Evolutionary conservation across 139 green algal species (phyloP).

Genomic region (Chlamydomonas schloesseri): DNA sequence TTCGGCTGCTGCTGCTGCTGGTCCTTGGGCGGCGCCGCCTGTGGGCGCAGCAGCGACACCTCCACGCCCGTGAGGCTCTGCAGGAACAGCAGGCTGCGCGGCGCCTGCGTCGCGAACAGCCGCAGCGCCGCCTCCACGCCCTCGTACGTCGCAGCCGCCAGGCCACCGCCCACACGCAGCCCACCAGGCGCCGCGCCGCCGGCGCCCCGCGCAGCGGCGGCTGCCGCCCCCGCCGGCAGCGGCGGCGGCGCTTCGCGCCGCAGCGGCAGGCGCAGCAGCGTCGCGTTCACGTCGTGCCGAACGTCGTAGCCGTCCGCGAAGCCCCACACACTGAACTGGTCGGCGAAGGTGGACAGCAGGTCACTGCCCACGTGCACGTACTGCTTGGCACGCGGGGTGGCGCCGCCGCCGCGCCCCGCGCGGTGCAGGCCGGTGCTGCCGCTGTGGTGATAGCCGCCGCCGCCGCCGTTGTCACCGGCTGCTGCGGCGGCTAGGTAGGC

Average conservation of each 20-base stretch:
- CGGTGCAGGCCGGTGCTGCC: background rate
- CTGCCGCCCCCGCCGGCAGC: background rate
- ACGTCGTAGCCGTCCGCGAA: constrained; percentile 41
- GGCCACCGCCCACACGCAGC: constrained; percentile 13
- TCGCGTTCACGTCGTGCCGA: constrained; percentile 12
- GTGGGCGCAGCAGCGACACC: constrained; percentile 14
- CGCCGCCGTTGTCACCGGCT: constrained; percentile 13
- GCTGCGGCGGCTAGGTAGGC: constrained; percentile 37
- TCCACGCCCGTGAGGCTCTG: background rate
- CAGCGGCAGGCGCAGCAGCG: constrained; percentile 76
- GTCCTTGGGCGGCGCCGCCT: background rate
- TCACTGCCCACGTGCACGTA: constrained; percentile 60
- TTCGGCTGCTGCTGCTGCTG: background rate
- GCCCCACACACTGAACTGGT: constrained; percentile 57
- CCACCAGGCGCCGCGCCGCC: background rate
- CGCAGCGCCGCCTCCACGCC: constrained; percentile 19
- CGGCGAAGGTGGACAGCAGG: constrained; percentile 62
- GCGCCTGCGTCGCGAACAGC: background rate
- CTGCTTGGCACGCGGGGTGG: constrained; percentile 48
- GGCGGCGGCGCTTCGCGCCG: background rate
- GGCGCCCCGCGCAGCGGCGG: background rate
- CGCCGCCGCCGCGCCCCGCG: background rate
- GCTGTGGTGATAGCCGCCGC: too few species aligned
- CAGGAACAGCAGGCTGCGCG: constrained; percentile 39
- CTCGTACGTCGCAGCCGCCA: background rate